Conservation (phyloP, 345 rosid species). For the Tarenaya hassleriana region DNA sequence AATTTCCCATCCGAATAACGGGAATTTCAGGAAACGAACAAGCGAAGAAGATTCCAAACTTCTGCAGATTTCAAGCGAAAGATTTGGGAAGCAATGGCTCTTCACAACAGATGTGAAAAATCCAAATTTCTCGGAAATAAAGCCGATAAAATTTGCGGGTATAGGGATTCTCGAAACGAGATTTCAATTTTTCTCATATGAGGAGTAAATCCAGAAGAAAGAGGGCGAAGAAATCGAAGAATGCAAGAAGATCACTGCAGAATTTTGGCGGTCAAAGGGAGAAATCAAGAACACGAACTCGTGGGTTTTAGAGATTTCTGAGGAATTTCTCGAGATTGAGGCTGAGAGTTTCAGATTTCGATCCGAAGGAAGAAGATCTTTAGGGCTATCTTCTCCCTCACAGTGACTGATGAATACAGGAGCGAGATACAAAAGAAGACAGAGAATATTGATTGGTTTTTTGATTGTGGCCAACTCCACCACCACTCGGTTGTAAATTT, state of each 20-base stretch:
- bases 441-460: constrained; percentile 10
- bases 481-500: constrained; percentile 9
- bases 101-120: constrained; percentile 1
- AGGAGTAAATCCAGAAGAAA: too few relatives aligned
- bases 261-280: too few relatives aligned
- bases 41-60: constrained; percentile 3
- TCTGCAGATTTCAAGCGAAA: neutral
- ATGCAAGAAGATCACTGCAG: too few relatives aligned
- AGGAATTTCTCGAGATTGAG: neutral
- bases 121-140: neutral
- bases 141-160: too few relatives aligned
- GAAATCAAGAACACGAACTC: neutral
- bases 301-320: neutral
- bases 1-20: too few relatives aligned
- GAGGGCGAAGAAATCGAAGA: too few relatives aligned
- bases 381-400: constrained; percentile 1
- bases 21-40: too few relatives aligned
- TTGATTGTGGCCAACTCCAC: constrained; percentile 2
- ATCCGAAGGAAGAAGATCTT: neutral
- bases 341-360: constrained; percentile 8
- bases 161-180: too few relatives aligned
- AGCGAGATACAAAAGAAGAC: neutral
- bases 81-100: neutral
- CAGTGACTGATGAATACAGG: constrained; percentile 24
- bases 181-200: too few relatives aligned